phyloP scores from a whole-genome alignment of 2,329 filamentous ascomycete genomes.

The Scedosporium dehoogii region DNA sequence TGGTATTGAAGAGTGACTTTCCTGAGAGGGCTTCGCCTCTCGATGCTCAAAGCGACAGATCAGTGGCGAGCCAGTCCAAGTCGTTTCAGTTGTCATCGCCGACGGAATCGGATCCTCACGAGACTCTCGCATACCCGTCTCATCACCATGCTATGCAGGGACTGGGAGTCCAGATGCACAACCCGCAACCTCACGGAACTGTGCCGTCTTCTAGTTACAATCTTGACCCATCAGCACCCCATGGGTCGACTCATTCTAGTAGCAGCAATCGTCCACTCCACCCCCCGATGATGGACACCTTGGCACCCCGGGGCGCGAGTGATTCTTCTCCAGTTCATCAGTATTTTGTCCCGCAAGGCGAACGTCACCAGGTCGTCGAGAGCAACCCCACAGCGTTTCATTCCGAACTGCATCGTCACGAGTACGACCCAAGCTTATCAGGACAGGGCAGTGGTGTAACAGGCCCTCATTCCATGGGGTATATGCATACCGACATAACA shows the following conservation, averaged over 20 bases:
- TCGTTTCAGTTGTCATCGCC: not conserved
- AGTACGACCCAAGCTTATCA: not conserved
- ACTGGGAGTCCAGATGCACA: not conserved
- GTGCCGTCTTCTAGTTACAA: not conserved
- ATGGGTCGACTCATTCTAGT: not conserved
- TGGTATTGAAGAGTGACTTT: not conserved
- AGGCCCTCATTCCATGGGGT: not conserved
- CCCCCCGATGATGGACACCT: not conserved
- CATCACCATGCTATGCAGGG: not conserved
- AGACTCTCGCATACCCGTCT: not conserved
- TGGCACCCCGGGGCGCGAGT: not conserved
- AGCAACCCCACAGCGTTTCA: not conserved
- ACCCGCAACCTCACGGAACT: not conserved
- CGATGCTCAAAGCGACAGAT: not conserved
- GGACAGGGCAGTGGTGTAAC: not conserved
- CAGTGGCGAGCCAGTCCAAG: not conserved
- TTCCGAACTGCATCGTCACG: not conserved
- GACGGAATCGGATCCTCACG: not conserved
- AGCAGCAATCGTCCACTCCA: not conserved
- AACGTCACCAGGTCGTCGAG: conserved; percentile 2
- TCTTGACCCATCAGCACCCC: not conserved
- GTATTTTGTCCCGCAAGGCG: not conserved
- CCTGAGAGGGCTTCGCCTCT: not conserved
- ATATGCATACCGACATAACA: not conserved
- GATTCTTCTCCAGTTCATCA: not conserved